Conservation (phyloP, 1,284 basidiomycete species). For the Heliocybe sulcata region DNA sequence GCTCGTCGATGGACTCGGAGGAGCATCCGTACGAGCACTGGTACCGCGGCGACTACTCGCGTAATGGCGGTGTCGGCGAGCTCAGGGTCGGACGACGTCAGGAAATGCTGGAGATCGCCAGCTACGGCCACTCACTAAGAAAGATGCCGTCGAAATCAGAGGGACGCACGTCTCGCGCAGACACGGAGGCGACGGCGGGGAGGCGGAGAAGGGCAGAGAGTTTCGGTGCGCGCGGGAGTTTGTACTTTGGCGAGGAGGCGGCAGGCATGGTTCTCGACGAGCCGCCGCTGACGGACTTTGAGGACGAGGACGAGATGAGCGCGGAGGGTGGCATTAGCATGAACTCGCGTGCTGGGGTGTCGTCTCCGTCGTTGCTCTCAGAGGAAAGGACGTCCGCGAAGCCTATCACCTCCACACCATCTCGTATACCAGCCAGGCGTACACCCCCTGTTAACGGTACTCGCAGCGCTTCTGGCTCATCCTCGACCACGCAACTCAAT, state of each 20-base stretch:
- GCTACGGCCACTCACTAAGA: slow-evolving; percentile 55
- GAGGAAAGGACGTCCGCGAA: slow-evolving; percentile 14
- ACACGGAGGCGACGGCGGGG: slow-evolving; percentile 7
- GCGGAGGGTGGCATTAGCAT: slow-evolving; percentile 17
- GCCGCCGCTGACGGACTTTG: slow-evolving; percentile 59
- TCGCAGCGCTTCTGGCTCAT: slow-evolving; percentile 8
- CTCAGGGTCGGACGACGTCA: slow-evolving; percentile 58
- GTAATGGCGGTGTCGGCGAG: slow-evolving; percentile 77
- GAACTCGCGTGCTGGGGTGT: slow-evolving; percentile 11
- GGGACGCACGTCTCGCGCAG: background rate
- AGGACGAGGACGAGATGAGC: slow-evolving; percentile 33
- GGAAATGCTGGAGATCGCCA: slow-evolving; percentile 80
- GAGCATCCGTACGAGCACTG: slow-evolving; percentile 77
- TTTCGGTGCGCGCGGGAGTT: slow-evolving; percentile 47
- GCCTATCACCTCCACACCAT: slow-evolving; percentile 17
- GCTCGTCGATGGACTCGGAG: slow-evolving; percentile 58
- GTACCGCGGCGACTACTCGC: slow-evolving; percentile 73
- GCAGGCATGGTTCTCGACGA: slow-evolving; percentile 59
- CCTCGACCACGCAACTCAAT: slow-evolving; percentile 13
- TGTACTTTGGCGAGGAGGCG: slow-evolving; percentile 58
- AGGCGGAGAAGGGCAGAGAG: slow-evolving; percentile 47
- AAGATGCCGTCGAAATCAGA: slow-evolving; percentile 12
- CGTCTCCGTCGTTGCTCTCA: background rate
- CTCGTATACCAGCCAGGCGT: slow-evolving; percentile 7
- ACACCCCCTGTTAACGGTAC: slow-evolving; percentile 11